Evolutionary conservation across 768 basidiomycete species (phyloP).

Genomic region (Goffeauzyma gilvescens): DNA sequence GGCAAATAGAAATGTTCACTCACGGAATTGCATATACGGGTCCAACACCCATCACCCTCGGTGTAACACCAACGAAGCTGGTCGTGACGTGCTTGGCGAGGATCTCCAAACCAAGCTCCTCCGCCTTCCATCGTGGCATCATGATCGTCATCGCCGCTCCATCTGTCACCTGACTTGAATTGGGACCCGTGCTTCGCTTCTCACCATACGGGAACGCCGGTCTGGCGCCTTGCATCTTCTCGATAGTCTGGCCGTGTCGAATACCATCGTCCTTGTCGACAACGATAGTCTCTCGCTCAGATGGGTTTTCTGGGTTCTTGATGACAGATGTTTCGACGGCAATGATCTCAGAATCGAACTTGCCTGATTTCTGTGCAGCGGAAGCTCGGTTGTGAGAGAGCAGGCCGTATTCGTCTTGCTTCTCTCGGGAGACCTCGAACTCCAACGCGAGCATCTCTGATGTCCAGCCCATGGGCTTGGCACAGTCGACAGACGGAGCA

Average conservation of each 20-base stretch:
- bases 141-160: constrained; percentile 63
- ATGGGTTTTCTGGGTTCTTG: constrained; percentile 11
- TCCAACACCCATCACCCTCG: constrained; percentile 55
- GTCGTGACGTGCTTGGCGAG: constrained; percentile 66
- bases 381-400: constrained; percentile 61
- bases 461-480: constrained; percentile 66
- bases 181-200: constrained; percentile 58
- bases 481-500: constrained; percentile 20
- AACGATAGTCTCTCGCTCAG: constrained; percentile 34
- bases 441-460: constrained; percentile 67
- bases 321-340: constrained; percentile 38
- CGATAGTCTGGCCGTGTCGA: constrained; percentile 50
- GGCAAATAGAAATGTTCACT: constrained; percentile 2
- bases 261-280: constrained; percentile 61
- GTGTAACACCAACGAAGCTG: constrained; percentile 44
- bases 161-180: constrained; percentile 69
- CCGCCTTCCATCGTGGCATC: constrained; percentile 63
- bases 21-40: constrained; percentile 11
- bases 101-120: constrained; percentile 50
- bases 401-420: constrained; percentile 49
- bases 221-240: constrained; percentile 45
- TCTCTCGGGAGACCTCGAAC: constrained; percentile 50
- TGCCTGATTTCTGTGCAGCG: constrained; percentile 47
- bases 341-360: constrained; percentile 51
- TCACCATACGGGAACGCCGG: constrained; percentile 67